Evolutionary conservation across 352 stramenopile genomes (phyloP), one percentile per base, ranked within the genome.

Genomic region (Phytophthora fragariae): DNA sequence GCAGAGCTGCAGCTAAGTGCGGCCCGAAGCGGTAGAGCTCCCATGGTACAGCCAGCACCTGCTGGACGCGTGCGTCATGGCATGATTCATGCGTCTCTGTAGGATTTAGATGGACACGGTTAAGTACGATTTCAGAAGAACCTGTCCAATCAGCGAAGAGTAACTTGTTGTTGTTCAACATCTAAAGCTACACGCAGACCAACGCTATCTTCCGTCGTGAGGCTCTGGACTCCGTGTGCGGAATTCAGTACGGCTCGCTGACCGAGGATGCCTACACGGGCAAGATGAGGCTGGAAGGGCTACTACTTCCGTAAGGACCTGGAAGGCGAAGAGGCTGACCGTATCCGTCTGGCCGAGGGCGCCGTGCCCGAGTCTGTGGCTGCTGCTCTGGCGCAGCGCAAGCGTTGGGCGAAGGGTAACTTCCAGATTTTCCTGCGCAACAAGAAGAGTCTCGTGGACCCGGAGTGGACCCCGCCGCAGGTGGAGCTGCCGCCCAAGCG

Each of bases 281-380:
- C 59, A 90, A 91, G 73, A 89, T 91, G 81, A 91, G 85, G 85
- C 41, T 92, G 85, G 85, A 92, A 92, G 69, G 85, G 79, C 2
- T 74, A 88, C 35, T 92, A 92, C 75, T 92, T 92, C 76, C 85
- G 85, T 57, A 92, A 92, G 70, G 85, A 92, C 69, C 54, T 92
- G 8, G 85, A 92, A 75, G 85, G 85, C 17, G 85, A 92, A 69
- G 80, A 88, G 57, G 72, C 75, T 21, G 85, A 92, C 24, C 85
- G 85, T 60, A 92, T 92, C 60, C 85, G 85, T 57, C 62, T 92
- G 41, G 85, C 85, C 5, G 85, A 92, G 68, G 85, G 85, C 24
- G 79, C 79, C 52, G 79, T 92, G 10, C 85, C 85, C n/a, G 85
- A 92, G 64, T 87, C 85, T 11, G 85, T 92, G 5, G 57, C 85